phyloP scores from a whole-genome alignment of 208 protist genomes.

The Sergeia podlipaevii region DNA sequence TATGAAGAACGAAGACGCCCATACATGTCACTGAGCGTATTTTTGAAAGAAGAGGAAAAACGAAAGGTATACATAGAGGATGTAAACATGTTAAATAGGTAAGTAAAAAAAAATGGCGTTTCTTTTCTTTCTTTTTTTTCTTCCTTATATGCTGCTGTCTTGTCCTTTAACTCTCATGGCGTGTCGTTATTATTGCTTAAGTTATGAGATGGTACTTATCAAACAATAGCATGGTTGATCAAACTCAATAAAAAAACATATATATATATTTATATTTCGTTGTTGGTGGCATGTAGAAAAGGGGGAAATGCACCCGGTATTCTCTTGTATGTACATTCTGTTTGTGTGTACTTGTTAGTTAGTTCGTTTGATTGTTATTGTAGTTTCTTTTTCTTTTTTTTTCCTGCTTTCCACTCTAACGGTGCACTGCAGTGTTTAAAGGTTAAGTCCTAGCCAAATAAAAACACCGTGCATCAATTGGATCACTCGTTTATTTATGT shows the following conservation, averaged over 20 bases:
- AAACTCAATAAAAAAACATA: background rate
- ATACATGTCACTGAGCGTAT: background rate
- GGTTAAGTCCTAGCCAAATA: background rate
- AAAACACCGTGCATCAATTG: background rate
- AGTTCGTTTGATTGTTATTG: conserved; percentile 2
- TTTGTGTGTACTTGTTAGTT: conserved; percentile 3
- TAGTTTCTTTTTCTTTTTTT: conserved; percentile 14
- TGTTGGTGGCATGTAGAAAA: too few species aligned
- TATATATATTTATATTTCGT: conserved; percentile 18
- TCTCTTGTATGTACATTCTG: background rate
- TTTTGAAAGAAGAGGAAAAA: conserved; percentile 1
- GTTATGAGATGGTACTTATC: too few species aligned
- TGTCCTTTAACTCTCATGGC: too few species aligned
- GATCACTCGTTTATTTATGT: conserved; percentile 2
- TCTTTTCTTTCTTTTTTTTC: conserved; percentile 10
- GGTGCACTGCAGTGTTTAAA: background rate
- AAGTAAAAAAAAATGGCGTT: background rate
- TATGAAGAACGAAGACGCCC: too few species aligned
- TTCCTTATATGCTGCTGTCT: background rate
- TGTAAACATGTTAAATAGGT: background rate
- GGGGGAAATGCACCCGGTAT: too few species aligned
- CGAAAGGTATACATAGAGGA: background rate
- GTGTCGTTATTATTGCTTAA: too few species aligned
- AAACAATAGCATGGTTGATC: conserved; percentile 1
- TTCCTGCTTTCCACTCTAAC: background rate